Evolutionary conservation across 306 rosid species (phyloP), one percentile per base, ranked within the genome.

Genomic region (Benincasa hispida): DNA sequence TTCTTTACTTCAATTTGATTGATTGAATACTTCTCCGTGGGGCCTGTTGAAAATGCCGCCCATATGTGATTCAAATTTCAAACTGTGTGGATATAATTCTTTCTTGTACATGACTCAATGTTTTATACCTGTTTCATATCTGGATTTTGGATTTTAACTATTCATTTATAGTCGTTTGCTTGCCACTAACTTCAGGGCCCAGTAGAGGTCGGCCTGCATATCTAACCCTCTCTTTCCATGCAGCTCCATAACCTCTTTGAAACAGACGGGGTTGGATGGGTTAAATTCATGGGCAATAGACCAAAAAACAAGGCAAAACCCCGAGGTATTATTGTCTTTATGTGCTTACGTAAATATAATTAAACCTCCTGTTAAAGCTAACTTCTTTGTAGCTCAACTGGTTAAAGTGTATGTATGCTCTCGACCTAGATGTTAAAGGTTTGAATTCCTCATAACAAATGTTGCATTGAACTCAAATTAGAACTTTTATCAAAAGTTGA

Each of bases 1-100:
- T 17, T 14, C 32, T 25, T 22, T 34, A 6, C 48, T 66, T 17
- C 53, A 66, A 39, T 39, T 66, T 66, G 73, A 37, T 66, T 72
- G 76, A 72, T 72, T 72, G 59, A 72, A 48, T 15, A 24, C 55
- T 50, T 19, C 76, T 72, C 42, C 9, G 59, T 72, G 76, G 76
- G 76, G 10, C 59, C 76, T 47, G 8, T 70, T 70, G 76, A 24
- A 47, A 70, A 25, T 25, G 57, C 15, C 39, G 22, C 75, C n/a
- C 1, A 70, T 24, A 56, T 45, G 22, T 45, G 39, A 21, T 67
- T 69, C 57, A 69, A 69, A 45, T 11, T 69, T 45, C 57, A 69
- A 69, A 45, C 4, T 69, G 39, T 25, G 39, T 69, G 75, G 57
- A 35, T 47, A 69, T 25, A 25, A 70, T 25, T 70, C 75, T 45